Evolutionary conservation across 306 rosid species (phyloP).

Genomic region (Vigna hirtella): DNA sequence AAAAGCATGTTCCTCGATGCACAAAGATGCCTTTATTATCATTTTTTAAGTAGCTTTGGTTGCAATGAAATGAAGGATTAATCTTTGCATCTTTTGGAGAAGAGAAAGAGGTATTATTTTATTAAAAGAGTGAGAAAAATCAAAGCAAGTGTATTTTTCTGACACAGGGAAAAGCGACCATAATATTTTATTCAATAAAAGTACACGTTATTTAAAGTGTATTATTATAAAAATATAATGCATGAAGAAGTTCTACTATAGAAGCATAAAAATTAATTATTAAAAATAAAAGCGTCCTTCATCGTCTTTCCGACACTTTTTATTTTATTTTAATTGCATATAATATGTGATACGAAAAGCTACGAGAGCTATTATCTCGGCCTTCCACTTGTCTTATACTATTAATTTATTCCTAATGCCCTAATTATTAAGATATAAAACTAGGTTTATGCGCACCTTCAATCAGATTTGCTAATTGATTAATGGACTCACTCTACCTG

Average conservation of each 20-base stretch:
- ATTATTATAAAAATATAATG: constrained; percentile 36
- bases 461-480: constrained; percentile 50
- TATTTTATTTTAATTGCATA: constrained; percentile 30
- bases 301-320: constrained; percentile 45
- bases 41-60: constrained; percentile 43
- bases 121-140: constrained; percentile 42
- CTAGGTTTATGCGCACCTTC: constrained; percentile 48
- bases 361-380: constrained; percentile 46
- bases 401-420: constrained; percentile 41
- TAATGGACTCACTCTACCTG: constrained; percentile 52
- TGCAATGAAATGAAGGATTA: constrained; percentile 40
- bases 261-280: constrained; percentile 34
- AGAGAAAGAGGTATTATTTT: constrained; percentile 52
- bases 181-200: constrained; percentile 40
- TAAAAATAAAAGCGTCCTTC: constrained; percentile 39
- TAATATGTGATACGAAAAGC: constrained; percentile 36
- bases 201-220: constrained; percentile 43
- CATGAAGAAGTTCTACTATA: constrained; percentile 37
- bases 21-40: constrained; percentile 47
- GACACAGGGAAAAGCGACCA: constrained; percentile 38
- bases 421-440: constrained; percentile 46
- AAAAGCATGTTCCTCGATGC: constrained; percentile 47
- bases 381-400: constrained; percentile 52
- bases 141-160: constrained; percentile 45
- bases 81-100: constrained; percentile 45